Conservation (phyloP, 2,329 filamentous ascomycete species). For the Teratosphaeria destructans region DNA sequence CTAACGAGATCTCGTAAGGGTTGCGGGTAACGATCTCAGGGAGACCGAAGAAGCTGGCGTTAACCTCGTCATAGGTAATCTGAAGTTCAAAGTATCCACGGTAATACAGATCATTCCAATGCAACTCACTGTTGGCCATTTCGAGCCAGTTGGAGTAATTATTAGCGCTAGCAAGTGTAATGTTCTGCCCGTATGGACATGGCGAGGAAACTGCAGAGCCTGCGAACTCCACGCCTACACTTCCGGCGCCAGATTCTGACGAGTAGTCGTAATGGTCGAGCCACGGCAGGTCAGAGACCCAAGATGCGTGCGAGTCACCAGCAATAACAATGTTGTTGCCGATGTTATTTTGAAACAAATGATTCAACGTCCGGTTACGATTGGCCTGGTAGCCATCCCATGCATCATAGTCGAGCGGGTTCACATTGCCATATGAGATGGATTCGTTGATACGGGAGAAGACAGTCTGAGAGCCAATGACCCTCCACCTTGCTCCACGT, state of each 20-base stretch:
- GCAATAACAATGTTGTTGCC: conserved; percentile 63
- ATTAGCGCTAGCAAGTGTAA: conserved; percentile 44
- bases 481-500: conserved; percentile 58
- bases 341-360: conserved; percentile 58
- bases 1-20: conserved; percentile 53
- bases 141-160: conserved; percentile 35
- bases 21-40: conserved; percentile 50
- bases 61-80: conserved; percentile 45
- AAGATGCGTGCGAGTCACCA: conserved; percentile 59
- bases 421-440: conserved; percentile 32
- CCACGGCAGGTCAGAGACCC: conserved; percentile 40
- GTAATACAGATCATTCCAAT: conserved; percentile 66
- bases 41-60: conserved; percentile 55
- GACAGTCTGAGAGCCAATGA: conserved; percentile 61
- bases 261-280: conserved; percentile 30
- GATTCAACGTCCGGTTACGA: conserved; percentile 58
- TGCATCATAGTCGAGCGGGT: conserved; percentile 45
- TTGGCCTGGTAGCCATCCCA: conserved; percentile 61
- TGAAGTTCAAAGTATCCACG: conserved; percentile 61
- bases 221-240: conserved; percentile 43
- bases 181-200: conserved; percentile 49
- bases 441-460: conserved; percentile 50
- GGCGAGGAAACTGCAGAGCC: conserved; percentile 56
- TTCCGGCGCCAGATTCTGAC: conserved; percentile 28
- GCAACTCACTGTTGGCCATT: conserved; percentile 50